phyloP scores from a whole-genome alignment of 768 basidiomycete species.

The Boletus insuetus region DNA sequence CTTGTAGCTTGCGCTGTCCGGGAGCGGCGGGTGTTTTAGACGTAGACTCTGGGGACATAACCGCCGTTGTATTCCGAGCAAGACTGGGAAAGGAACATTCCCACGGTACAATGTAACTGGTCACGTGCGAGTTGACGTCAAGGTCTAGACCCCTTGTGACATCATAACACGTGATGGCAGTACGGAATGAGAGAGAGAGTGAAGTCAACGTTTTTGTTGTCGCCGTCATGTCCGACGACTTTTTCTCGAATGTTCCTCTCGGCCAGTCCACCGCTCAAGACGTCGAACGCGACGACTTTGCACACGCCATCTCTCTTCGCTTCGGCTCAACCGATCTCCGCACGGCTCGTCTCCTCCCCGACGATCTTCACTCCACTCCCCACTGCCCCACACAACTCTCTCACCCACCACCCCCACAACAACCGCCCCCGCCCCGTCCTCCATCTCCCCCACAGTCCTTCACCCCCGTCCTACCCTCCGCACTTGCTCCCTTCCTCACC shows the following conservation, averaged over 20 bases:
- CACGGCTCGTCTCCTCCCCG: constrained; percentile 37
- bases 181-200: background rate
- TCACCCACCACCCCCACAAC: background rate
- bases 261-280: constrained; percentile 7
- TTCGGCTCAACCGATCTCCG: constrained; percentile 39
- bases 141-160: constrained; percentile 25
- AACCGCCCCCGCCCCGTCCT: background rate
- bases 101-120: background rate
- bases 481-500: constrained; percentile 31
- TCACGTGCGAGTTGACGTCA: constrained; percentile 27
- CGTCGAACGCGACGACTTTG: constrained; percentile 44
- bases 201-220: background rate
- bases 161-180: constrained; percentile 31
- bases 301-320: constrained; percentile 50
- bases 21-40: too few species aligned
- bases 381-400: constrained; percentile 6
- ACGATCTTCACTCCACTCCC: constrained; percentile 20
- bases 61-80: constrained; percentile 19
- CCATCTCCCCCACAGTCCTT: constrained; percentile 15
- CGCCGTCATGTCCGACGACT: constrained; percentile 34
- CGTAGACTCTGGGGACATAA: constrained; percentile 14
- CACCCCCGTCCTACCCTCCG: constrained; percentile 26
- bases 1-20: too few species aligned
- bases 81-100: constrained; percentile 12
- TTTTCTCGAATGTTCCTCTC: constrained; percentile 38